Percentiles rank a stretch among this genome's conserved stretches.
phyloP scores from a whole-genome alignment of 306 rosid species.

The Styphnolobium japonicum region DNA sequence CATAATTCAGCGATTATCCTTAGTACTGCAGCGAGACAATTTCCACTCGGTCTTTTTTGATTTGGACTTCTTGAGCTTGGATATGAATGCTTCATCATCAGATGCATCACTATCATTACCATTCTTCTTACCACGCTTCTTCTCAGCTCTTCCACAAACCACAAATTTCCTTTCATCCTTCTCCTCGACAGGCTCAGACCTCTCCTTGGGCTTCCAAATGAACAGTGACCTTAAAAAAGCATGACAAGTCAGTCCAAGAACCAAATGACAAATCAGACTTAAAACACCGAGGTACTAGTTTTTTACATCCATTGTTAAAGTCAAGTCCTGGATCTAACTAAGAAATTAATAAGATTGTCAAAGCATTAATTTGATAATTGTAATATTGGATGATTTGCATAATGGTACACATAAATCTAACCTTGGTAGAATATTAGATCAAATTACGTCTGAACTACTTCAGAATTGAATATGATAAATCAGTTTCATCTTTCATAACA shows the following conservation, averaged over 20 bases:
- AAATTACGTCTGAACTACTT: background rate
- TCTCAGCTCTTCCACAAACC: conserved; percentile 42
- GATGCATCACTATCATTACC: conserved; percentile 53
- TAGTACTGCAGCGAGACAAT: conserved; percentile 20
- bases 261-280: background rate
- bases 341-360: background rate
- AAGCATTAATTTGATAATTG: background rate
- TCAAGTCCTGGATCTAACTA: background rate
- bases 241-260: conserved; percentile 12
- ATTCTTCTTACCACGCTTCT: conserved; percentile 55
- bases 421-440: background rate
- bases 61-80: conserved; percentile 49
- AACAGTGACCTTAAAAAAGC: conserved; percentile 61
- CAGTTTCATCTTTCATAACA: background rate
- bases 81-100: conserved; percentile 47
- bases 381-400: background rate
- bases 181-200: conserved; percentile 47
- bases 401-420: background rate
- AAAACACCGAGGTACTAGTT: background rate
- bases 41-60: conserved; percentile 37
- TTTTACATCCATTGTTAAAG: background rate
- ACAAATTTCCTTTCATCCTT: conserved; percentile 57
- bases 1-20: conserved; percentile 20
- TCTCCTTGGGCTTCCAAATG: conserved; percentile 89
- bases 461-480: background rate